Evolutionary conservation across 805 yeast species (phyloP).

Genomic region (Starmerella floris): DNA sequence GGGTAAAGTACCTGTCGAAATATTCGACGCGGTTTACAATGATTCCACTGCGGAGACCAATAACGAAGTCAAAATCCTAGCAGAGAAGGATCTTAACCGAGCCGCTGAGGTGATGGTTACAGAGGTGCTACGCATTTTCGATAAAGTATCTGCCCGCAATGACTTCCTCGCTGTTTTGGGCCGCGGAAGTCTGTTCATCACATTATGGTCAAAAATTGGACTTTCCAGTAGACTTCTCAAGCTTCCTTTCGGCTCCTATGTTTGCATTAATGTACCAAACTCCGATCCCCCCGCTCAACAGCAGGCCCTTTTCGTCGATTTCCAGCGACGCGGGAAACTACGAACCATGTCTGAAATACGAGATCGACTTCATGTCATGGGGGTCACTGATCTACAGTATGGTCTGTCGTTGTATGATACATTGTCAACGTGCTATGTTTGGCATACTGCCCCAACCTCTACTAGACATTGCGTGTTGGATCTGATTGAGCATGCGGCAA

Average conservation of each 20-base stretch:
- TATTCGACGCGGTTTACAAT: constrained; percentile 3
- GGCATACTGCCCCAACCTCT: constrained; percentile 17
- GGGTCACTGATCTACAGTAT: constrained; percentile 8
- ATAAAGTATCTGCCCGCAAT: constrained; percentile 4
- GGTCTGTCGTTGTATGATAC: constrained; percentile 19
- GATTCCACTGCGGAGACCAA: background rate
- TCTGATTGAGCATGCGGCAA: constrained; percentile 19
- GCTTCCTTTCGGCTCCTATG: constrained; percentile 14
- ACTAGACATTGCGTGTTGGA: constrained; percentile 16
- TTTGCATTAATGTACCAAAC: constrained; percentile 10
- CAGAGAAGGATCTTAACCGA: background rate
- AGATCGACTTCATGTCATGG: constrained; percentile 12
- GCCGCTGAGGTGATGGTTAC: constrained; percentile 2
- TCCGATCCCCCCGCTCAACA: background rate
- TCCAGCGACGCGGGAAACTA: constrained; percentile 15
- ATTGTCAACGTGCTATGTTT: constrained; percentile 17
- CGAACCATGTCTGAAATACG: constrained; percentile 18
- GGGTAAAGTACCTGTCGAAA: constrained; percentile 9
- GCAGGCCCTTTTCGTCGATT: constrained; percentile 19
- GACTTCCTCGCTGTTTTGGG: constrained; percentile 15
- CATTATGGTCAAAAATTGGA: constrained; percentile 11
- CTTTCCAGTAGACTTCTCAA: constrained; percentile 13
- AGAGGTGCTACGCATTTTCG: constrained; percentile 6
- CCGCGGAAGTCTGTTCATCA: constrained; percentile 14
- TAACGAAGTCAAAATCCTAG: background rate